Evolutionary conservation across 139 green algal genomes (phyloP).

Genomic region (Chlamydomonas incerta): DNA sequence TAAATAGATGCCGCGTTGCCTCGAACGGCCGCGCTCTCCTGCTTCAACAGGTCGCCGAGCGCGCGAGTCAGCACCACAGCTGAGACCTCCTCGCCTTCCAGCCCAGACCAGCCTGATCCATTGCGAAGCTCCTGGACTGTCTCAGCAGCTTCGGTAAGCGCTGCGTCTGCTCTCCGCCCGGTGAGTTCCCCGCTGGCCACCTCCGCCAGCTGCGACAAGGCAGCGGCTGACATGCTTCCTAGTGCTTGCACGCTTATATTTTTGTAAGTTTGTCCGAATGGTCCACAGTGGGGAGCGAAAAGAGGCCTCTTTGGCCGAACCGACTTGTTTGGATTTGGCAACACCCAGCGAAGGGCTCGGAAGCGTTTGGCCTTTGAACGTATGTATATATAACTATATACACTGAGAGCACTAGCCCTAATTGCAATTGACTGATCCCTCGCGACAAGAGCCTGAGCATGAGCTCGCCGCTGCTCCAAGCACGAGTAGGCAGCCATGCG

Average conservation of each 20-base stretch:
- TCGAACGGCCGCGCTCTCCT: not conserved
- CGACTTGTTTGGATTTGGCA: not conserved
- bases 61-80: constrained; percentile 24
- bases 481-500: no score
- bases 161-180: not conserved
- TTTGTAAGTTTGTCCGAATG: not conserved
- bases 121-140: not conserved
- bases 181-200: constrained; percentile 9
- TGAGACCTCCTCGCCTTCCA: constrained; percentile 10
- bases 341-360: no score
- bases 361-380: no score
- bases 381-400: no score
- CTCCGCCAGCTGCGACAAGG: constrained; percentile 3
- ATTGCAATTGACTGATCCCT: no score
- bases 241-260: not conserved
- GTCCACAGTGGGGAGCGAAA: no score
- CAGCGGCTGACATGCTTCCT: not conserved
- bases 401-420: no score
- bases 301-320: no score
- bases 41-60: constrained; percentile 23
- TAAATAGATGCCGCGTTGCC: constrained; percentile 7
- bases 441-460: no score
- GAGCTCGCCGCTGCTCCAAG: no score
- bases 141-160: not conserved
- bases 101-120: not conserved